phyloP scores from a whole-genome alignment of 345 rosid species.

The Microthlaspi erraticum region DNA sequence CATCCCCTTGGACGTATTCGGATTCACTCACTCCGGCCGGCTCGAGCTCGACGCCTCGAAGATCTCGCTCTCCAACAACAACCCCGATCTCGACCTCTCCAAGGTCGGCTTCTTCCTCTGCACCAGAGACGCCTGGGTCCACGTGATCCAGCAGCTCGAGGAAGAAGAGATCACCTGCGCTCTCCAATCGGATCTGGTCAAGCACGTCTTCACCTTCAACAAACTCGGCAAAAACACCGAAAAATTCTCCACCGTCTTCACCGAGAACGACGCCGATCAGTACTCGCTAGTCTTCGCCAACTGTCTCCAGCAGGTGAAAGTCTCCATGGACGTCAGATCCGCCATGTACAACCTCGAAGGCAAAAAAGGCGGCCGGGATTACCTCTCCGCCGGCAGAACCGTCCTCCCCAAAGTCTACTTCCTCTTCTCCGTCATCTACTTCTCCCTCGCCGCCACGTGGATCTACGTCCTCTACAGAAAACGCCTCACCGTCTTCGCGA shows the following conservation, averaged over 20 bases:
- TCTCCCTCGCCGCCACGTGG: slow-evolving; percentile 73
- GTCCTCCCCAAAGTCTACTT: slow-evolving; percentile 82
- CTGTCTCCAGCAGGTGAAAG: slow-evolving; percentile 65
- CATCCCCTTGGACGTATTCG: slow-evolving; percentile 87
- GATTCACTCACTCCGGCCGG: slow-evolving; percentile 82
- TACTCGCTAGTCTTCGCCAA: slow-evolving; percentile 85
- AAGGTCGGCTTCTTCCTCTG: slow-evolving; percentile 93
- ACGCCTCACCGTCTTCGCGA: slow-evolving; percentile 73
- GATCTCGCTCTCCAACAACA: slow-evolving; percentile 55
- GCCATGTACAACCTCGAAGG: slow-evolving; percentile 92
- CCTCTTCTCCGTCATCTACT: slow-evolving; percentile 68
- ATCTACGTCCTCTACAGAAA: slow-evolving; percentile 70
- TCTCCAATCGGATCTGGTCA: slow-evolving; percentile 67
- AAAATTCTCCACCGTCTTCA: slow-evolving; percentile 29
- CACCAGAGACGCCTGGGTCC: slow-evolving; percentile 84
- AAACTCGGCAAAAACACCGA: slow-evolving; percentile 39
- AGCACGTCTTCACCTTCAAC: slow-evolving; percentile 68
- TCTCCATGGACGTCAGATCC: slow-evolving; percentile 80
- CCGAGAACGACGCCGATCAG: slow-evolving; percentile 69
- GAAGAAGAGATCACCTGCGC: slow-evolving; percentile 79
- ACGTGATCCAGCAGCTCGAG: slow-evolving; percentile 75
- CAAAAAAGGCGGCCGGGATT: slow-evolving; percentile 59
- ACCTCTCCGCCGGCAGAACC: slow-evolving; percentile 86
- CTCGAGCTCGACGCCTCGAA: slow-evolving; percentile 75
- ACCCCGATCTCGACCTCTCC: slow-evolving; percentile 68